Percentiles rank a stretch among this genome's conserved stretches.
Conservation (phyloP, 139 green algal species). For the Chlamydomonas incerta region DNA sequence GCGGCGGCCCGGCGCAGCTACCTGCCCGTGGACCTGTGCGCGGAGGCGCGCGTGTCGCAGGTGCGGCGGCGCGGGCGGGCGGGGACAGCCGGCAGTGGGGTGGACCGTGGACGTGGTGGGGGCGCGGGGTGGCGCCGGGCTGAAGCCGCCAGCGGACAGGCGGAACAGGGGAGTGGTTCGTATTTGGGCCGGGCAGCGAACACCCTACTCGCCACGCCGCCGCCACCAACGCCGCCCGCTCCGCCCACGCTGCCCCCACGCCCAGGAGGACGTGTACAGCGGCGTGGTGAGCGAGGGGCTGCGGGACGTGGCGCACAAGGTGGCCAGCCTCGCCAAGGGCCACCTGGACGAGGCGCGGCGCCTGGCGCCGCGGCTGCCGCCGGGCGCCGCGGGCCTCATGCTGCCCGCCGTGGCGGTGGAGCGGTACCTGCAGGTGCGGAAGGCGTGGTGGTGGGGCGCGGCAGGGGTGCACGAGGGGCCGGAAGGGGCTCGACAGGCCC, state of each 20-base stretch:
- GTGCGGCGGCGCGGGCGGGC: background rate
- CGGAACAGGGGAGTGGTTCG: too few relatives aligned
- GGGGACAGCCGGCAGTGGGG: background rate
- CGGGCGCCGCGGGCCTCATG: slow-evolving; percentile 57
- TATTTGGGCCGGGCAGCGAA: too few relatives aligned
- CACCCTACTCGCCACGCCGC: background rate
- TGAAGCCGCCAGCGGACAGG: too few relatives aligned
- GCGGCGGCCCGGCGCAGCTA: slow-evolving; percentile 63
- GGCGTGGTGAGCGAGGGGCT: slow-evolving; percentile 57
- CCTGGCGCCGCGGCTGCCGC: slow-evolving; percentile 53
- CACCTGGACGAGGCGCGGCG: slow-evolving; percentile 77
- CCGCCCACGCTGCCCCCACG: too few relatives aligned
- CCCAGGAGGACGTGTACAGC: slow-evolving; percentile 60
- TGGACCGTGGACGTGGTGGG: too few relatives aligned
- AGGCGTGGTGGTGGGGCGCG: too few relatives aligned
- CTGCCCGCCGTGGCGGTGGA: slow-evolving; percentile 61
- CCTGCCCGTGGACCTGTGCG: slow-evolving; percentile 55
- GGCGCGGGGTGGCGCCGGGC: too few relatives aligned
- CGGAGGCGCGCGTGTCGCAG: slow-evolving; percentile 21
- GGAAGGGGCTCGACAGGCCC: too few relatives aligned
- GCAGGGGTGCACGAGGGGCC: too few relatives aligned
- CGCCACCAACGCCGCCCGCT: background rate
- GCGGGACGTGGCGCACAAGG: slow-evolving; percentile 62
- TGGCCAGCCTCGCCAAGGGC: slow-evolving; percentile 66
- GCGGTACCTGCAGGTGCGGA: slow-evolving; percentile 50